Evolutionary conservation across 495 filamentous ascomycete species (phyloP), one percentile per base, ranked within the genome.

Genomic region (Podospora sp.): DNA sequence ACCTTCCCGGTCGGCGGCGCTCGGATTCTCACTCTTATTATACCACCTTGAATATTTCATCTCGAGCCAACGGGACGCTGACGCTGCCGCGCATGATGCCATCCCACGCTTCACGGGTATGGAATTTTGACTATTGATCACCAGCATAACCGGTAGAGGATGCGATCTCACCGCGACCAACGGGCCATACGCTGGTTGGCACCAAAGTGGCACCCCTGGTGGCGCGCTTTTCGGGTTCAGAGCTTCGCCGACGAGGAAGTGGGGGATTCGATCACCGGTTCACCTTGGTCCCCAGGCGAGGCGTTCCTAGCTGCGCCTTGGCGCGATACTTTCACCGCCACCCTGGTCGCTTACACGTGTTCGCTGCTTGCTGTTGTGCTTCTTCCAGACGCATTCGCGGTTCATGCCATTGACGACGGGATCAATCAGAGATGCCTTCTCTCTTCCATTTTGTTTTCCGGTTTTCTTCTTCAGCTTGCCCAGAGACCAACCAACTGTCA

Each of bases 121-220:
- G 29, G 22, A n/a, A 49, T 25, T n/a, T 46, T 16, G 24, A 63
- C 50, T 63, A 63, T 63, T 52, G 62, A 63, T 53, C 49, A 52
- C 50, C 29, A 60, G 57, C 57, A 60, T 60, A 21, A 36, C 16
- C 57, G 29, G 22, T 29, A 25, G 56, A 59, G 18, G 27, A 25
- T 24, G 24, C 56, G 26, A 59, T 25, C 20, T 40, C 18, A 22
- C 52, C 20, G 21, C 14, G 9, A 6, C 52, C 21, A n/a, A 2
- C 52, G n/a, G 21, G 52, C 20, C n/a, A 26, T 1, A 6, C 11
- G 16, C 40, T 46, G 14, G 40, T 11, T 14, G 40, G 11, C 40
- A 46, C 9, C 40, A 11, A 46, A 46, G 16, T 46, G 5, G 12
- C 40, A 2, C 40, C 5, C 16, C n/a, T n/a, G n/a, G n/a, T n/a